Conservation (phyloP, 768 basidiomycete genomes). For the Termitomyces sp. region DNA sequence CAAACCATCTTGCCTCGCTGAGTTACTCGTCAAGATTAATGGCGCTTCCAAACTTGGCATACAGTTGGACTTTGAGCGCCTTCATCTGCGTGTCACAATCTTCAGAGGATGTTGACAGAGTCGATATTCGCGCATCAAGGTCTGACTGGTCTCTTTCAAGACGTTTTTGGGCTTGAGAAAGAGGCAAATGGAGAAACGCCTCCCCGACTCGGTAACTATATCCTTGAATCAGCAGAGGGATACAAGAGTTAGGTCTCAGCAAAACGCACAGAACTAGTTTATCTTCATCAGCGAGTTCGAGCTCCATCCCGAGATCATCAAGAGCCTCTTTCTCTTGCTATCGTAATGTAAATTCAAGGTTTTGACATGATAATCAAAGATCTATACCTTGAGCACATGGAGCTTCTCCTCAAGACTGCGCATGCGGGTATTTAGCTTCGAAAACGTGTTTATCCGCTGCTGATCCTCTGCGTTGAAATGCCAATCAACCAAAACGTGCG, state of each 20-base stretch:
- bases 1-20: neutral
- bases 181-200: constrained; percentile 76
- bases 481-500: neutral
- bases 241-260: neutral
- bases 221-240: neutral
- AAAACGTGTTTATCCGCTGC: constrained; percentile 86
- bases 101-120: constrained; percentile 45
- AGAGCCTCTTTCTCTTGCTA: constrained; percentile 96
- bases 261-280: constrained; percentile 63
- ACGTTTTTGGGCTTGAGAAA: constrained; percentile 60
- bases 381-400: constrained; percentile 60
- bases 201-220: constrained; percentile 86
- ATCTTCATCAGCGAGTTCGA: constrained; percentile 87
- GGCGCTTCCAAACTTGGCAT: constrained; percentile 89
- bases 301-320: constrained; percentile 81
- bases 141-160: constrained; percentile 64
- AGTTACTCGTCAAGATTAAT: constrained; percentile 87
- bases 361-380: neutral
- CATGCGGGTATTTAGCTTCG: constrained; percentile 81
- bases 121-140: constrained; percentile 50
- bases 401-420: constrained; percentile 68
- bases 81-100: constrained; percentile 75
- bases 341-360: constrained; percentile 1
- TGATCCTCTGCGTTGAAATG: constrained; percentile 60
- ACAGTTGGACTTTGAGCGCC: constrained; percentile 69